Percentiles rank a stretch among this genome's conserved stretches.
phyloP scores from a whole-genome alignment of 2,329 filamentous ascomycete species.

The Fusarium paranaense region DNA sequence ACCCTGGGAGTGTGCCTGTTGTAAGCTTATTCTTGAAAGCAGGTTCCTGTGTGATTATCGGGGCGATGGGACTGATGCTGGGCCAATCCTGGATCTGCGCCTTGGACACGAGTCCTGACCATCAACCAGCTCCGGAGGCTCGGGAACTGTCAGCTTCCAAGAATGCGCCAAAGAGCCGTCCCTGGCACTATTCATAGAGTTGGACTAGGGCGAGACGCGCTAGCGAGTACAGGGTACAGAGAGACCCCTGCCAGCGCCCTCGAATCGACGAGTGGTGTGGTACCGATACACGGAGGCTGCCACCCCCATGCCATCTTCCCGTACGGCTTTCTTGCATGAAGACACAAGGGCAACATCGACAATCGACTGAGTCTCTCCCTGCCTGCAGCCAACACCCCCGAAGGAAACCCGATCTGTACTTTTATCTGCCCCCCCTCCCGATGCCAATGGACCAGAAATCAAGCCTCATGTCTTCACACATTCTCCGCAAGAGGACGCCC shows the following conservation, averaged over 20 bases:
- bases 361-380: slow-evolving; percentile 25
- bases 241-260: background rate
- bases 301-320: background rate
- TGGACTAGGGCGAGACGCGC: slow-evolving; percentile 4
- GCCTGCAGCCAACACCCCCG: slow-evolving; percentile 21
- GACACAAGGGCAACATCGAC: slow-evolving; percentile 33
- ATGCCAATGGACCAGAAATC: slow-evolving; percentile 12
- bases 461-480: slow-evolving; percentile 25
- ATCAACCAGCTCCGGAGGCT: slow-evolving; percentile 1
- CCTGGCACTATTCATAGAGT: slow-evolving; percentile 2
- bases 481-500: slow-evolving; percentile 37
- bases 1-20: background rate
- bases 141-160: slow-evolving; percentile 11
- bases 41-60: background rate
- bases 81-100: slow-evolving; percentile 1
- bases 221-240: slow-evolving; percentile 27
- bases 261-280: slow-evolving; percentile 9
- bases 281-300: slow-evolving; percentile 17
- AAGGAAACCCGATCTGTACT: slow-evolving; percentile 27
- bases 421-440: slow-evolving; percentile 22
- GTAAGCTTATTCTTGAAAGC: background rate
- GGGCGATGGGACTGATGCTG: background rate
- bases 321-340: slow-evolving; percentile 26
- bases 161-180: background rate
- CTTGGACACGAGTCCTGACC: background rate